A percentile compares a stretch with the other conserved stretches of the same genome.
Conservation (phyloP, 208 protist species). For the Porcisia hertigi region DNA sequence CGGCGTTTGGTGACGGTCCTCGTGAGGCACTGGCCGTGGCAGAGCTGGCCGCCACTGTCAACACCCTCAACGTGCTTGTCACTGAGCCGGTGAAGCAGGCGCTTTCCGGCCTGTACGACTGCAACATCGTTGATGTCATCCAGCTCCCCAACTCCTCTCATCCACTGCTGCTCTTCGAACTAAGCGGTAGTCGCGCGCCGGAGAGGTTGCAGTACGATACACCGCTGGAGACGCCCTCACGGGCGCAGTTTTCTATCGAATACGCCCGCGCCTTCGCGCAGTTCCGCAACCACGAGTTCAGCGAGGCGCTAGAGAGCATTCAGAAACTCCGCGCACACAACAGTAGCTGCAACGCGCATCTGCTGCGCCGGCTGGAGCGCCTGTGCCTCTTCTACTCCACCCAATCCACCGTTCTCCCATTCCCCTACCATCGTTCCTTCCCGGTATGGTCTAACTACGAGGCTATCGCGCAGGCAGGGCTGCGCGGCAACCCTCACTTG, state of each 20-base stretch:
- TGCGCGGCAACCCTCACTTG: constrained; percentile 15
- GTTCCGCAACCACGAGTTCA: constrained; percentile 81
- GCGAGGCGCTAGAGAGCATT: constrained; percentile 42
- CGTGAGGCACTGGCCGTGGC: constrained; percentile 59
- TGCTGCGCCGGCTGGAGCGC: constrained; percentile 62
- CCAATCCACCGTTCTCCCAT: constrained; percentile 34
- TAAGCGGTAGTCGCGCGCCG: constrained; percentile 29
- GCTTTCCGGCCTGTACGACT: constrained; percentile 68
- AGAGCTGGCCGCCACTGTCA: constrained; percentile 58
- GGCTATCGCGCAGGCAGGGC: constrained; percentile 35
- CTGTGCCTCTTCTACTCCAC: constrained; percentile 64
- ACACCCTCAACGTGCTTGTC: constrained; percentile 58
- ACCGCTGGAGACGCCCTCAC: constrained; percentile 7
- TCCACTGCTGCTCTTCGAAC: constrained; percentile 76
- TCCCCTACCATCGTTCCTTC: constrained; percentile 64
- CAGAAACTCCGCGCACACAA: constrained; percentile 28
- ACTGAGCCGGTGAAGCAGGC: constrained; percentile 83
- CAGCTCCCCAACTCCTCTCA: constrained; percentile 43
- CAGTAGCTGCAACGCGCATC: constrained; percentile 16
- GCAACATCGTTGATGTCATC: constrained; percentile 83
- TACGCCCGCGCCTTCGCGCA: constrained; percentile 75
- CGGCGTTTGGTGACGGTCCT: constrained; percentile 74
- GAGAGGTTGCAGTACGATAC: constrained; percentile 12
- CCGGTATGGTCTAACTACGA: constrained; percentile 83
- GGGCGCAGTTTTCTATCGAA: constrained; percentile 49